Percentiles rank a stretch among this genome's conserved stretches.
These are phyloP conservation scores for Brasilioporus rufonigricans DNA, from an alignment of 768 basidiomycete species.

Conservation along the genomic window DNA sequence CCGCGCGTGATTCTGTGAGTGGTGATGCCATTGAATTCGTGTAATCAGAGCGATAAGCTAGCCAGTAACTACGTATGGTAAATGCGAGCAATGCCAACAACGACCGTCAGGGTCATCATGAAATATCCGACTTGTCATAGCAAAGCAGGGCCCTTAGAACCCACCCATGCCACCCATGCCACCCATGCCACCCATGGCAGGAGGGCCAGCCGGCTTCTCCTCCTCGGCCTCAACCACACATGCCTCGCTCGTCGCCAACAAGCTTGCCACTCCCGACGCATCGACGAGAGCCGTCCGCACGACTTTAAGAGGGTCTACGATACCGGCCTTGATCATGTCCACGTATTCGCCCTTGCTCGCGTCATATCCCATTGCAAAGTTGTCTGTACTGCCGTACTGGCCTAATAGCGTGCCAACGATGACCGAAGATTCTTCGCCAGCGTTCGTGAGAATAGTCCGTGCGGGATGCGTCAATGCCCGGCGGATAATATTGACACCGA, in stretches of 20 bases:
- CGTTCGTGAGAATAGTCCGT: too few species aligned
- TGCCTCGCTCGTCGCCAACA: slow-evolving; percentile 91
- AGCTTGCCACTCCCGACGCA: slow-evolving; percentile 87
- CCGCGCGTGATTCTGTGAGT: slow-evolving; percentile 1
- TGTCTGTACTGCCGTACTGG: slow-evolving; percentile 66
- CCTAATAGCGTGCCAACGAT: slow-evolving; percentile 84
- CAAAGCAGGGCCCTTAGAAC: slow-evolving; percentile 33
- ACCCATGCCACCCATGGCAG: slow-evolving; percentile 46
- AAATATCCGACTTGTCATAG: not conserved
- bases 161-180: slow-evolving; percentile 59
- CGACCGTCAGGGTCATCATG: not conserved
- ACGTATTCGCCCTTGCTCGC: too few species aligned
- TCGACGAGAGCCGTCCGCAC: slow-evolving; percentile 92
- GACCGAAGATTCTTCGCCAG: too few species aligned
- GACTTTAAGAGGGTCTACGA: slow-evolving; percentile 95
- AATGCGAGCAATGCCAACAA: not conserved
- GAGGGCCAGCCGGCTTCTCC: slow-evolving; percentile 55
- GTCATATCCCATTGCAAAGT: slow-evolving; percentile 85
- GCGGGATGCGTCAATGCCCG: too few species aligned
- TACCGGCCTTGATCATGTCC: slow-evolving; percentile 90
- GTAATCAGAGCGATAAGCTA: slow-evolving; percentile 6
- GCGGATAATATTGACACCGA: slow-evolving; percentile 77
- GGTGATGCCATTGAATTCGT: slow-evolving; percentile 23
- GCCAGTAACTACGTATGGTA: slow-evolving; percentile 14
- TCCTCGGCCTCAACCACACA: slow-evolving; percentile 92